A percentile compares a stretch with the other conserved stretches of the same genome.
phyloP scores from a whole-genome alignment of 495 filamentous ascomycete genomes.

The Trichoderma parareesei region DNA sequence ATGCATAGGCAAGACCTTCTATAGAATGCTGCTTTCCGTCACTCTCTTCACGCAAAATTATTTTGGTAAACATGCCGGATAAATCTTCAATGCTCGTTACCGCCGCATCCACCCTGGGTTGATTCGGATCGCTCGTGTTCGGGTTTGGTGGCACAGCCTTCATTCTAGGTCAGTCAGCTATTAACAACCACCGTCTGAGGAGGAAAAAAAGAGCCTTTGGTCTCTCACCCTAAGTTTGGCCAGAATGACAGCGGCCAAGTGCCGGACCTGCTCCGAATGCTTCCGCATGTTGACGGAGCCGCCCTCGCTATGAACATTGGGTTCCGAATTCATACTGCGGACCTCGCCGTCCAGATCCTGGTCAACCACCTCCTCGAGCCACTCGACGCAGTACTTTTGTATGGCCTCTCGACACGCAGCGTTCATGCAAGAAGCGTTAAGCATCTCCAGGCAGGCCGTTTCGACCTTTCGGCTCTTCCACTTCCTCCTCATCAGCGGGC shows the following conservation, averaged over 20 bases:
- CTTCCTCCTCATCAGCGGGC: constrained; percentile 61
- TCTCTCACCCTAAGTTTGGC: constrained; percentile 59
- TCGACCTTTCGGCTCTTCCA: constrained; percentile 73
- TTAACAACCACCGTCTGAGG: not conserved
- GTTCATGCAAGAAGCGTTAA: constrained; percentile 85
- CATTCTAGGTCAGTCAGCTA: constrained; percentile 41
- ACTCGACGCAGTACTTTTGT: constrained; percentile 67
- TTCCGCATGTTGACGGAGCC: constrained; percentile 39
- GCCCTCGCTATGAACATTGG: constrained; percentile 27
- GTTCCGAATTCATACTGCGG: constrained; percentile 36
- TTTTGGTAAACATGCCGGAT: constrained; percentile 65
- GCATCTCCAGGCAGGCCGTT: constrained; percentile 71
- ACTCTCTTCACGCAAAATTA: constrained; percentile 57
- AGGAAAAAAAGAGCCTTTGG: not conserved
- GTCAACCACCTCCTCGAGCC: constrained; percentile 71
- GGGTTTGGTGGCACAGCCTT: constrained; percentile 40
- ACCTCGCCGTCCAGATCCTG: constrained; percentile 54
- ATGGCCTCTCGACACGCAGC: constrained; percentile 69
- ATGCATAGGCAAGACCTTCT: constrained; percentile 89
- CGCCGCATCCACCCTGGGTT: constrained; percentile 35
- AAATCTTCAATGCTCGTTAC: constrained; percentile 60
- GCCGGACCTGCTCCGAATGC: constrained; percentile 44
- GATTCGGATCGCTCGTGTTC: constrained; percentile 34
- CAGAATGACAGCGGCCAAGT: constrained; percentile 76
- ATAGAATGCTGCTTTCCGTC: constrained; percentile 57